These are phyloP conservation scores for Ascochyta clinopodiicola DNA, from an alignment of 2,329 filamentous ascomycete species.

Conservation along the genomic window DNA sequence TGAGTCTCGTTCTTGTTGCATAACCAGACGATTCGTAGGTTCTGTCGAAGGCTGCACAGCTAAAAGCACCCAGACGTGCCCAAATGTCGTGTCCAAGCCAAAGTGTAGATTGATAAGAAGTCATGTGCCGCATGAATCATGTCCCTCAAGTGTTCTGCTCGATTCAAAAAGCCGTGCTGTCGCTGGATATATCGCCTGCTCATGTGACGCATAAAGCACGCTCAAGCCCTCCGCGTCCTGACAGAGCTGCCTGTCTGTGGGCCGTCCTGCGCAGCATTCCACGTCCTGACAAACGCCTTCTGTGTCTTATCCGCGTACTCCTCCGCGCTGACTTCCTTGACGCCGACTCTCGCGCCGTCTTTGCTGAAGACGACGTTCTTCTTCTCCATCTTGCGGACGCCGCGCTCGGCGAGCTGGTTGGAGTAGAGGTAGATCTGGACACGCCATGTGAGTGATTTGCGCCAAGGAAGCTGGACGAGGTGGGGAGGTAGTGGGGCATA, in stretches of 20 bases:
- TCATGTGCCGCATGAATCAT: background rate
- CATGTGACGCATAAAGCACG: background rate
- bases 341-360: conserved; percentile 74
- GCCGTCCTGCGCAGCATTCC: conserved; percentile 49
- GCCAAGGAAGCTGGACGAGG: background rate
- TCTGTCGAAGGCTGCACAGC: background rate
- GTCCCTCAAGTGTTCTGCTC: background rate
- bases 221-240: conserved; percentile 12
- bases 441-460: conserved; percentile 7
- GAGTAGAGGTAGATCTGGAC: conserved; percentile 68
- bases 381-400: conserved; percentile 73
- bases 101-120: background rate
- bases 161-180: background rate
- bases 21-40: background rate
- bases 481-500: background rate
- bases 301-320: conserved; percentile 77
- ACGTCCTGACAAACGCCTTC: conserved; percentile 60
- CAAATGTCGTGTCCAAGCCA: background rate
- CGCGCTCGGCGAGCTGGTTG: conserved; percentile 69
- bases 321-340: conserved; percentile 72
- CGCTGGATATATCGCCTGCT: background rate
- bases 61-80: background rate
- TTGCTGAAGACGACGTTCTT: conserved; percentile 79
- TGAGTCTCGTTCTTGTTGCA: background rate
- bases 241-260: background rate